Evolutionary conservation across 805 yeast genomes (phyloP), one percentile per base, ranked within the genome.

Genomic region (Cyberlindnera petersonii): DNA sequence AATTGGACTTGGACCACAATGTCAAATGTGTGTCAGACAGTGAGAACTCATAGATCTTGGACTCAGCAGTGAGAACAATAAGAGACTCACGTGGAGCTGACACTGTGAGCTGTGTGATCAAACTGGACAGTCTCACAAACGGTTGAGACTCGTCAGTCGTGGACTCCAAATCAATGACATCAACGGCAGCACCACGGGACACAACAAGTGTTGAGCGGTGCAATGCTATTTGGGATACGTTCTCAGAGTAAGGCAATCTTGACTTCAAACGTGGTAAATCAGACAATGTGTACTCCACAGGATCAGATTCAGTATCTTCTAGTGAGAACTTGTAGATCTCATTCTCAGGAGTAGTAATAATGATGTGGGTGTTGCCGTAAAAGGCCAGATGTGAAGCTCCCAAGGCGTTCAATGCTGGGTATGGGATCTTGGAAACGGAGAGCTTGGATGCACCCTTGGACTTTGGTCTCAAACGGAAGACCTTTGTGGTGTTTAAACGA

Each of bases 1-100:
- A 73, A 60, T 87, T 87, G 37, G 72, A 65, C 46, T 77, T 76
- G 9, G 95, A 82, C 98, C 98, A 91, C 9, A 71, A 55, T 0
- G 96, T 82, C 48, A 77, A 67, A 33, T 48, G 66, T 32, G 47
- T 40, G n/a, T 35, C 31, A 14, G 30, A 46, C 14, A 71, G 48
- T 35, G 74, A 70, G 50, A 86, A 81, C 63, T 88, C 97, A 44
- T 73, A 74, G 18, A 93, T 59, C 52, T 76, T 80, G 58, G 83
- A 84, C 36, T 86, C 95, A 34, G 82, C 75, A 2, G 91, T 78
- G 16, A 82, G 72, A 9, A 82, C 78, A 14, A 82, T 57, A 24
- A 88, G 64, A 2, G 84, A 74, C 22, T 66, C 63, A 14, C 45
- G 41, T 33, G 63, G 55, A 3, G 60, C 53, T 2, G 83, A 67